These are phyloP conservation scores for Aaosphaeria pasadenensis DNA, from an alignment of 2,329 filamentous ascomycete genomes.

Conservation along the genomic window DNA sequence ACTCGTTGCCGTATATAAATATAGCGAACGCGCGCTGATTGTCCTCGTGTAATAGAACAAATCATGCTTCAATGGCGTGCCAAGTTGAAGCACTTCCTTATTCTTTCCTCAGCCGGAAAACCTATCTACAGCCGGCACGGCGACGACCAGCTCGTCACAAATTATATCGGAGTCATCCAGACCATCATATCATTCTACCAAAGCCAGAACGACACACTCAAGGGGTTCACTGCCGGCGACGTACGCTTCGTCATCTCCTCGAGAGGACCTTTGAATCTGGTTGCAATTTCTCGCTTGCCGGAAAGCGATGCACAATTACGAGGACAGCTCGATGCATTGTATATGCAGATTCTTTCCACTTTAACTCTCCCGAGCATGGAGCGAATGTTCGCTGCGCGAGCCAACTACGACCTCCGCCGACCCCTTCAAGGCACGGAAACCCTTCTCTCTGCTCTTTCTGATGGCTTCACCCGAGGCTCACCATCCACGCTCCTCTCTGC, in stretches of 20 bases:
- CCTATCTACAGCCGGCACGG: slow-evolving; percentile 96
- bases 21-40: slow-evolving; percentile 22
- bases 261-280: slow-evolving; percentile 84
- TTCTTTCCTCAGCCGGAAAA: slow-evolving; percentile 92
- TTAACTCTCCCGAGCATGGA: slow-evolving; percentile 83
- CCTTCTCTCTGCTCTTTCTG: slow-evolving; percentile 84
- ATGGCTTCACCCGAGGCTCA: slow-evolving; percentile 91
- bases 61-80: slow-evolving; percentile 76
- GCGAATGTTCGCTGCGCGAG: slow-evolving; percentile 82
- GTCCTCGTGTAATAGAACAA: slow-evolving; percentile 28
- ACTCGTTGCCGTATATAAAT: slow-evolving; percentile 8
- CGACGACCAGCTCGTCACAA: slow-evolving; percentile 83
- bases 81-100: slow-evolving; percentile 96
- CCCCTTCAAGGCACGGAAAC: slow-evolving; percentile 90
- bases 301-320: slow-evolving; percentile 89
- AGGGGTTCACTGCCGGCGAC: slow-evolving; percentile 81
- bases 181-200: slow-evolving; percentile 98
- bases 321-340: slow-evolving; percentile 85
- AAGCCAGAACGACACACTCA: slow-evolving; percentile 70
- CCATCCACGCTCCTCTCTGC: slow-evolving; percentile 84
- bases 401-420: slow-evolving; percentile 88
- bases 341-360: slow-evolving; percentile 97
- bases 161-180: slow-evolving; percentile 91
- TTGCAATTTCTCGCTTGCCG: slow-evolving; percentile 87
- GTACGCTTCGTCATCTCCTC: slow-evolving; percentile 83